A percentile compares a stretch with the other conserved stretches of the same genome.
These are phyloP conservation scores for Trichoderma lentiforme DNA, from an alignment of 2,329 filamentous ascomycete genomes.

Conservation along the genomic window DNA sequence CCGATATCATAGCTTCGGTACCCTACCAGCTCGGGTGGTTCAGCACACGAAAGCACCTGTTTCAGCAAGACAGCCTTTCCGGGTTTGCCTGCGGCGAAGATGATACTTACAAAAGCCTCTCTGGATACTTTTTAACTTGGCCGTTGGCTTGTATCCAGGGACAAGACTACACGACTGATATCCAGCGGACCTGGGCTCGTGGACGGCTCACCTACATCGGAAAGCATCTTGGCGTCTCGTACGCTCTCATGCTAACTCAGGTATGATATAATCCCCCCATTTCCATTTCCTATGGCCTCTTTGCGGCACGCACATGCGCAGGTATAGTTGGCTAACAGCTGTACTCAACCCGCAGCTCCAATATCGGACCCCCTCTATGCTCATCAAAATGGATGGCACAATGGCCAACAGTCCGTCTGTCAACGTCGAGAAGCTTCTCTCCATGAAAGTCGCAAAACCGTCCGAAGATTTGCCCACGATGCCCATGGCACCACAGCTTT, in stretches of 20 bases:
- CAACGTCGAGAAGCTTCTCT: conserved; percentile 46
- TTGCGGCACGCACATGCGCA: neutral
- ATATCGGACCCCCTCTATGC: conserved; percentile 59
- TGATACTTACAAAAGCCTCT: conserved; percentile 49
- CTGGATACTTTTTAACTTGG: conserved; percentile 59
- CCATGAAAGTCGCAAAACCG: conserved; percentile 30
- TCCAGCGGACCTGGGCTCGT: conserved; percentile 53
- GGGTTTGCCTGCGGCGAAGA: conserved; percentile 51
- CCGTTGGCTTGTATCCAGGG: conserved; percentile 52
- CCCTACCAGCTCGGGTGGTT: conserved; percentile 62
- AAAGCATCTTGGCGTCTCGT: conserved; percentile 54
- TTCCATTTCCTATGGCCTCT: neutral
- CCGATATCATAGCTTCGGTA: conserved; percentile 59
- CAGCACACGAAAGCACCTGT: conserved; percentile 41
- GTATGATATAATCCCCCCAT: conserved; percentile 36
- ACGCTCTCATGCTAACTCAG: conserved; percentile 53
- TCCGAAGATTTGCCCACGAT: neutral
- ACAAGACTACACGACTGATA: conserved; percentile 58
- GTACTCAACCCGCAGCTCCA: conserved; percentile 43
- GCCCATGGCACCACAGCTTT: conserved; percentile 43
- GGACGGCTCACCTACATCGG: conserved; percentile 55
- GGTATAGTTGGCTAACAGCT: neutral
- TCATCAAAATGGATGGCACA: conserved; percentile 51
- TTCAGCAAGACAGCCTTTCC: conserved; percentile 39
- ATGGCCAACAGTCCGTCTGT: conserved; percentile 40